Evolutionary conservation across 306 rosid species (phyloP), one percentile per base, ranked within the genome.

Genomic region (Sicyos baderoa): DNA sequence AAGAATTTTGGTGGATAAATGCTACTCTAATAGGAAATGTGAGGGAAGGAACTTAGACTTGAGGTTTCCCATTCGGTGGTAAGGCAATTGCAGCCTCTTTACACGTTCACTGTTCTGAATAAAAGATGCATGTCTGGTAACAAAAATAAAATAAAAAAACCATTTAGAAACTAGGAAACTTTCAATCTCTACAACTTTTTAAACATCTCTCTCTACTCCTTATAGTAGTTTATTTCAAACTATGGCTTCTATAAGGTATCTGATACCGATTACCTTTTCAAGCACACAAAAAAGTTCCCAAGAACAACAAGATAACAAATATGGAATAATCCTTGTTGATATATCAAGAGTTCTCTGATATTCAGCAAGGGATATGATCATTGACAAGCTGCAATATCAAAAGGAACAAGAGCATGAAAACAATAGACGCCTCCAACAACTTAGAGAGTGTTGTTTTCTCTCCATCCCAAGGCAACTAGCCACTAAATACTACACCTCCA

Each of bases 151-250:
- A 22, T 21, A 23, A 23, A 56, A 4, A 55, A 37, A 37, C 8
- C 61, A 10, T 22, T 56, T 56, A 25, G 9, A 56, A 56, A 6
- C 35, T 56, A 22, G 29, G 29, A 25, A 25, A 22, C 37, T 56
- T 56, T 4, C 17, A 56, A 13, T 5, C 4, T 57, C 40, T 56
- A 12, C 3, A 3, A 22, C 6, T 23, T 12, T 13, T 12, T 22
- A 11, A 13, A 25, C 29, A 25, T 25, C 29, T 35, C 6, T 57
- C 40, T 57, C 17, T 57, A 42, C 12, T 6, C 64, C 32, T 29
- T 58, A 58, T 58, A 58, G 27, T 58, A 2, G 64, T 58, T 58
- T 27, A n/a, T 58, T 58, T 58, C 64, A 27, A 58, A 42, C 64
- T 58, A 6, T 58, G 18, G 64, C 44, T 58, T 27, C 19, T 19